Conservation (phyloP, 2,329 filamentous ascomycete species). For the Fusarium beomiforme region DNA sequence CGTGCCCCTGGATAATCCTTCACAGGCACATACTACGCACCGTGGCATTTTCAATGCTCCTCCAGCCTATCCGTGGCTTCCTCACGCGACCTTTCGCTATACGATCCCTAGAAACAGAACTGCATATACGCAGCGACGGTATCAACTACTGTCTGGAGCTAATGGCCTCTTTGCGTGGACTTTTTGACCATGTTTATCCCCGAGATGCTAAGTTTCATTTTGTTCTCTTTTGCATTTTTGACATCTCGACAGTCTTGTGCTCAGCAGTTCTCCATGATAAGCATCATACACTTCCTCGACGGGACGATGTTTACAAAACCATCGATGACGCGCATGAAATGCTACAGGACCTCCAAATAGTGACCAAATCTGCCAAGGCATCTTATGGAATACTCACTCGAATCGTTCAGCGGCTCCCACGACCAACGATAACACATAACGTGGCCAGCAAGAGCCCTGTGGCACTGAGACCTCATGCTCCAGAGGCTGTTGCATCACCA, state of each 20-base stretch:
- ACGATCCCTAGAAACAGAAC: slow-evolving; percentile 45
- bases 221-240: slow-evolving; percentile 61
- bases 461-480: slow-evolving; percentile 7
- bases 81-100: slow-evolving; percentile 51
- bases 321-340: slow-evolving; percentile 51
- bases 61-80: slow-evolving; percentile 57
- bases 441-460: slow-evolving; percentile 3
- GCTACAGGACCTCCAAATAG: slow-evolving; percentile 45
- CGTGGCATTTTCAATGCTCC: slow-evolving; percentile 55
- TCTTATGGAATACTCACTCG: slow-evolving; percentile 47
- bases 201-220: slow-evolving; percentile 60
- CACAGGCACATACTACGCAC: slow-evolving; percentile 59
- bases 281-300: slow-evolving; percentile 52
- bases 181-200: slow-evolving; percentile 57
- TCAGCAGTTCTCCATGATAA: slow-evolving; percentile 62
- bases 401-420: slow-evolving; percentile 44
- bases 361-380: slow-evolving; percentile 46
- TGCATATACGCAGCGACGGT: slow-evolving; percentile 52
- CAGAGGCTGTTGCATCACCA: neutral
- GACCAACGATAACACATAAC: slow-evolving; percentile 33
- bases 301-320: slow-evolving; percentile 52
- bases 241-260: slow-evolving; percentile 61
- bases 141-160: slow-evolving; percentile 57
- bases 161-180: slow-evolving; percentile 50
- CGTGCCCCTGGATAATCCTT: slow-evolving; percentile 54